Base-by-base conservation (phyloP, 2,329 filamentous ascomycete species). In the Beauveria medogensis region DNA sequence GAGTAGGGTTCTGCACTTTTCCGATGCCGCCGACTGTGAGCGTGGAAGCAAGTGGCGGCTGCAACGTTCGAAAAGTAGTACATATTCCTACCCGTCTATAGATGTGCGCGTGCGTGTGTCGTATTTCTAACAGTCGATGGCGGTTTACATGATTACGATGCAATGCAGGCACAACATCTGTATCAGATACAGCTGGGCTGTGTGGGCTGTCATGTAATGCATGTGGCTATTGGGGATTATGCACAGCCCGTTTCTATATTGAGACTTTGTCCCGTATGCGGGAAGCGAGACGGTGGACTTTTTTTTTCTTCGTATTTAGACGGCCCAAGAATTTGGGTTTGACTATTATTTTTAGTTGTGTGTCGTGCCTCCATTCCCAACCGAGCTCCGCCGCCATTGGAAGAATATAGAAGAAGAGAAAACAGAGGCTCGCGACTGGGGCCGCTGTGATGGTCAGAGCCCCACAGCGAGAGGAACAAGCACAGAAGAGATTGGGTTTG, bases 171-270 rank as follows among this genome's bases (percentile, higher is more conserved):
- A 46, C 28, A 56, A 43, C n/a, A 16, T 18, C 34, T 55, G 53
- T 55, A 40, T 55, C 53, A 55, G 30, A 18, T 55, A 55, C 53
- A 55, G 44, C 30, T 14, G n/a, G 44, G 55, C 44, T 47, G 30
- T 47, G 30, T 55, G 54, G 37, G 40, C 37, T 46, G 34, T n/a
- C 34, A 22, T 48, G 55, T 30, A 43, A 58, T 48, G 46, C 37
- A 26, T n/a, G 54, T 47, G 28, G 34, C 47, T 47, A 22, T 43
- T 50, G 22, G 46, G 44, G 30, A 58, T 22, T 41, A 41, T 51
- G 47, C 55, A 58, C 47, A 58, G 55, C 55, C 55, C 43, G 55
- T 58, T 58, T 58, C 55, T 58, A 58, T 58, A 58, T 58, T 58
- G 55, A 43, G 55, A 30, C 14, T 40, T 48, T 30, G 43, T 18